Base-by-base conservation (phyloP, 495 filamentous ascomycete genomes). In the Cenococcum geophilum region DNA sequence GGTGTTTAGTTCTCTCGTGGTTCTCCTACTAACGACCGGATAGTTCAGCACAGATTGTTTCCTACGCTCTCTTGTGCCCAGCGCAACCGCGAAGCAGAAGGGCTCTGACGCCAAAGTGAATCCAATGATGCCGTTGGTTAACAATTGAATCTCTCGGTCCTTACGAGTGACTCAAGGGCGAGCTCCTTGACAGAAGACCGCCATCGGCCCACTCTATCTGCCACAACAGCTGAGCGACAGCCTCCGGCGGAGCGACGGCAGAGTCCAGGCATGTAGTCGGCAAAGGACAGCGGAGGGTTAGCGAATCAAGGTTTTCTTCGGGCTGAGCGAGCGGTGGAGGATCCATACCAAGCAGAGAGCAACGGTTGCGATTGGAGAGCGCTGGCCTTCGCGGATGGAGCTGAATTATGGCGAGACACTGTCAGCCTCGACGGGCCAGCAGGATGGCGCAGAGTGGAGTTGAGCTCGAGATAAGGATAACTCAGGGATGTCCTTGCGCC, bases 1-100 rank as follows among this genome's bases (percentile, higher is more conserved):
- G 16, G 55, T 45, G 34, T 43, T 57, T 22, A 57, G 55, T 40
- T 10, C 34, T 57, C 55, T 57, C 55, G 55, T 57, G 16, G 34
- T 43, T 43, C 55, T 57, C 35, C 55, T 57, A 43, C 55, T 57
- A 57, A 57, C 55, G 55, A 57, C 55, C 20, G 55, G 55, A 57
- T 34, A 43, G 34, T 56, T 56, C n/a, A 56, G 27, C 54, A 56
- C 34, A 56, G 54, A 56, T 56, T 36, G 54, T 56, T 56, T 56
- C 54, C 54, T 56, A 56, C 54, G 34, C 54, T 56, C 54, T 56
- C 54, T 56, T 36, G 54, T 36, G 23, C 54, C 23, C 54, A 36
- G 54, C 54, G 54, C 27, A 56, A 56, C 54, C 23, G 54, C 54
- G 54, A 56, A 56, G 54, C 54, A 56, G 54, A 56, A 56, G 55